Conservation (phyloP, 371 early-diverging fungal species). For the Capniomyces stellatus region DNA sequence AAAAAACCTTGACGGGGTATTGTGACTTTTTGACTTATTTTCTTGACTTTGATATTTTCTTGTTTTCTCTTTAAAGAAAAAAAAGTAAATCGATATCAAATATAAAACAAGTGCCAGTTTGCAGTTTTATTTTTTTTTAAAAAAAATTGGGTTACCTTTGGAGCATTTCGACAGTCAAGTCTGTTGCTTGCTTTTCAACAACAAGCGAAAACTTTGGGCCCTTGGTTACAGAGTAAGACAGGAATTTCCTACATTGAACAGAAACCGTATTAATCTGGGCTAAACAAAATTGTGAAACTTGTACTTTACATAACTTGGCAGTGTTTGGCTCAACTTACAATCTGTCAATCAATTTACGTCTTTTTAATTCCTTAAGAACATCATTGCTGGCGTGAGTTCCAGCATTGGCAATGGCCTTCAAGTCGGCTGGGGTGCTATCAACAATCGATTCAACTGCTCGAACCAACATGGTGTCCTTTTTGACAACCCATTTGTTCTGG, state of each 20-base stretch:
- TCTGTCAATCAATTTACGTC: slow-evolving; percentile 59
- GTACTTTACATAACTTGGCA: no score
- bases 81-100: no score
- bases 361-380: slow-evolving; percentile 65
- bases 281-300: slow-evolving; percentile 11
- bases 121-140: no score
- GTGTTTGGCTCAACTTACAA: no score
- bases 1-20: no score
- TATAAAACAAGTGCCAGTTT: no score
- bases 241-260: slow-evolving; percentile 30
- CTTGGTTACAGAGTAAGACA: slow-evolving; percentile 73
- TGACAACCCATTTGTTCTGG: slow-evolving; percentile 92
- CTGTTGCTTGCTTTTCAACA: slow-evolving; percentile 76
- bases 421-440: slow-evolving; percentile 66
- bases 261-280: not conserved
- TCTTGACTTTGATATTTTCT: no score
- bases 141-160: no score
- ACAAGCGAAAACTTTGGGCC: slow-evolving; percentile 73
- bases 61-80: no score
- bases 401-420: slow-evolving; percentile 41
- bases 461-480: slow-evolving; percentile 36
- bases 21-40: no score
- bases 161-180: slow-evolving; percentile 93
- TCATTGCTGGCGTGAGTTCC: slow-evolving; percentile 34
- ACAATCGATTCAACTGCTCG: slow-evolving; percentile 60